These are phyloP conservation scores for Calendula officinalis DNA, from an alignment of 129 eudicot genomes.

Conservation along the genomic window DNA sequence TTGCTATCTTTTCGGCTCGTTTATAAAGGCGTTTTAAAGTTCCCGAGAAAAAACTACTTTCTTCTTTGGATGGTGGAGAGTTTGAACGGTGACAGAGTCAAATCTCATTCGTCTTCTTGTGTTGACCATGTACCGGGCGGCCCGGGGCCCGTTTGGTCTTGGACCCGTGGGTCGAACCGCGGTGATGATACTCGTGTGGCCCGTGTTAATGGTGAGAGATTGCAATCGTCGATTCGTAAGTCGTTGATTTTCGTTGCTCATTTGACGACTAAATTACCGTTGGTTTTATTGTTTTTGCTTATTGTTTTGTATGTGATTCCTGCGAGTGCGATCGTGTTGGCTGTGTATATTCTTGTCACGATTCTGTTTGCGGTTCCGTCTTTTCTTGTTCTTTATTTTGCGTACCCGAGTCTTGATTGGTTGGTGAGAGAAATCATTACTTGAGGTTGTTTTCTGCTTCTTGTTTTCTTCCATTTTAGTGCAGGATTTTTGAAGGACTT, in stretches of 20 bases:
- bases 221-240: slow-evolving; percentile 44
- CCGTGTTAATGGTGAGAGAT: slow-evolving; percentile 37
- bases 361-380: slow-evolving; percentile 59
- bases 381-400: slow-evolving; percentile 57
- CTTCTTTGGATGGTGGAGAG: slow-evolving; percentile 70
- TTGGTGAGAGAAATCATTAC: slow-evolving; percentile 53
- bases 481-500: slow-evolving; percentile 5
- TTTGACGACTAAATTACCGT: slow-evolving; percentile 52
- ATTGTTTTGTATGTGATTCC: slow-evolving; percentile 56
- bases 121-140: slow-evolving; percentile 28
- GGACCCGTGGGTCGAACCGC: slow-evolving; percentile 22
- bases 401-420: slow-evolving; percentile 65
- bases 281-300: slow-evolving; percentile 53
- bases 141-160: slow-evolving; percentile 25
- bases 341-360: slow-evolving; percentile 51
- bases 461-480: slow-evolving; percentile 2
- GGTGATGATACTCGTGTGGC: slow-evolving; percentile 10
- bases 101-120: slow-evolving; percentile 39
- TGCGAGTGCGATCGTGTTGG: slow-evolving; percentile 59
- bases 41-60: slow-evolving; percentile 53
- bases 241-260: slow-evolving; percentile 51
- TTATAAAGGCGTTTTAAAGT: slow-evolving; percentile 44
- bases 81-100: slow-evolving; percentile 51
- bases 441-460: slow-evolving; percentile 25
- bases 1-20: slow-evolving; percentile 43